These are phyloP conservation scores for Scheffersomyces stipitis DNA, from an alignment of 805 yeast genomes.

Conservation along the genomic window DNA sequence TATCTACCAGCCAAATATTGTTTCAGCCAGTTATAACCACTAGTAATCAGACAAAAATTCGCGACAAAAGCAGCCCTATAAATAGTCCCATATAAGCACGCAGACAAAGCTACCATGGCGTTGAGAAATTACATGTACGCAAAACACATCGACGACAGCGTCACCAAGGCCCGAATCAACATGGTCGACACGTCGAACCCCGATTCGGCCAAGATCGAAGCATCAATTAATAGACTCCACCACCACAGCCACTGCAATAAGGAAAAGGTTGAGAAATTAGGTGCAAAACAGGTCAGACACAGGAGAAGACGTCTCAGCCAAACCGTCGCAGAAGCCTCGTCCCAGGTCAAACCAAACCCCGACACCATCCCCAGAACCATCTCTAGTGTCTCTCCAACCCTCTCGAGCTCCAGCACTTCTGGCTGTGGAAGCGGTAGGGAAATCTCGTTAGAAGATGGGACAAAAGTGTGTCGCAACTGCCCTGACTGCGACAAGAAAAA, in stretches of 20 bases:
- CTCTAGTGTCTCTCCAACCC: too few species aligned
- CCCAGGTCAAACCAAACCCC: too few species aligned
- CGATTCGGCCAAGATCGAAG: constrained; percentile 1
- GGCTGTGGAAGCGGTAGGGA: background rate
- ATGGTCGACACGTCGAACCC: constrained; percentile 3
- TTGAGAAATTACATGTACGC: constrained; percentile 42
- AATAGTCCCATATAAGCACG: too few species aligned
- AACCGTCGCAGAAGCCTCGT: too few species aligned
- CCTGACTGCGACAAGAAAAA: constrained; percentile 29
- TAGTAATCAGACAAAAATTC: too few species aligned
- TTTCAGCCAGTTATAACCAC: too few species aligned
- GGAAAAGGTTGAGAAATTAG: constrained; percentile 8
- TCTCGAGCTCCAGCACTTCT: too few species aligned
- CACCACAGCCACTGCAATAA: background rate
- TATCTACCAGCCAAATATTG: too few species aligned
- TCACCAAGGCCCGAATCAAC: constrained; percentile 11
- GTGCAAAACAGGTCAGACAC: background rate
- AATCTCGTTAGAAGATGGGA: constrained; percentile 18
- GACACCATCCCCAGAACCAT: too few species aligned
- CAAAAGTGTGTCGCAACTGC: constrained; percentile 28
- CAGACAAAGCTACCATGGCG: constrained; percentile 26
- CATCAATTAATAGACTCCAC: background rate
- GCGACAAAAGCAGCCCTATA: too few species aligned
- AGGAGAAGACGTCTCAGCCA: background rate
- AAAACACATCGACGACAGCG: constrained; percentile 28